Conservation (phyloP, 2,329 filamentous ascomycete genomes). For the Aureobasidium sp. region DNA sequence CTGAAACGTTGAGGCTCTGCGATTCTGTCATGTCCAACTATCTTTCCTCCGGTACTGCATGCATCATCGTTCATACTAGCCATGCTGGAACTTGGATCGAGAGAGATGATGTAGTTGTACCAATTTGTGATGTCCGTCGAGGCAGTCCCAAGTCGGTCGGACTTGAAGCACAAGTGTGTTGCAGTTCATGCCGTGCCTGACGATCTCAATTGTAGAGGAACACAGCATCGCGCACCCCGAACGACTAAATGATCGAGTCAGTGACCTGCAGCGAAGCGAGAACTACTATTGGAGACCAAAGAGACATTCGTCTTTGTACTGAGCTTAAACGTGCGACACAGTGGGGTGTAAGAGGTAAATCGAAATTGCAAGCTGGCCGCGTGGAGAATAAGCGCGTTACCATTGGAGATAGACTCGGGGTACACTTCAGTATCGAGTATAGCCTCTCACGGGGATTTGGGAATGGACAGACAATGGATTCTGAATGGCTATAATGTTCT, state of each 20-base stretch:
- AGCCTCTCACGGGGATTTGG: neutral
- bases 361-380: neutral
- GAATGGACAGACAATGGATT: neutral
- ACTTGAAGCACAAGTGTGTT: neutral
- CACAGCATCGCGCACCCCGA: neutral
- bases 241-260: neutral
- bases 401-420: neutral
- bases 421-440: too few relatives aligned
- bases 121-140: neutral
- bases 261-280: neutral
- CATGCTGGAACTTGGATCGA: neutral
- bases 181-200: slow-evolving; percentile 2
- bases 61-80: neutral
- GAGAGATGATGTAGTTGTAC: slow-evolving; percentile 1
- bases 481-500: neutral
- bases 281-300: neutral
- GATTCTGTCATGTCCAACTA: neutral
- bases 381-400: neutral
- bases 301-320: neutral
- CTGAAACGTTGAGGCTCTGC: slow-evolving; percentile 9
- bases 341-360: slow-evolving; percentile 1
- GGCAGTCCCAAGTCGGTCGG: neutral
- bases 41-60: neutral
- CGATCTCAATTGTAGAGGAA: neutral
- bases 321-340: neutral